Percentiles rank a stretch among this genome's conserved stretches.
These are phyloP conservation scores for Aegilops bicornis DNA, from an alignment of 176 grass and related monocot species.

Conservation along the genomic window DNA sequence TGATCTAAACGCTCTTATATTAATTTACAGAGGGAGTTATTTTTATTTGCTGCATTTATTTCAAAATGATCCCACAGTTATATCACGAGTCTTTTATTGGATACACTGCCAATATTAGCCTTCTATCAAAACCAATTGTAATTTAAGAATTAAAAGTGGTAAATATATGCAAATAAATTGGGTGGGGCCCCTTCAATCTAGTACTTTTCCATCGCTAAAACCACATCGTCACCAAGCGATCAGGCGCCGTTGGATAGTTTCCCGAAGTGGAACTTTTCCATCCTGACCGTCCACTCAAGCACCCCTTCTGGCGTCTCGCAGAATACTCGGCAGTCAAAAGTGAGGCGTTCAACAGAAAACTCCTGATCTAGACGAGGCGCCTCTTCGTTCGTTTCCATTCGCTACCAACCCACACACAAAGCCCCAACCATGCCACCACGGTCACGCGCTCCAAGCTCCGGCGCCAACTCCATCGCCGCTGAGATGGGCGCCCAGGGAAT, in stretches of 20 bases:
- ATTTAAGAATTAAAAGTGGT: background rate
- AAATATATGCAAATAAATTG: background rate
- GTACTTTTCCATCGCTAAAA: too few species aligned
- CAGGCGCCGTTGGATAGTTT: background rate
- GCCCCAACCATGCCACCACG: background rate
- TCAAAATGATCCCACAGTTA: background rate
- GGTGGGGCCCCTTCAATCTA: too few species aligned
- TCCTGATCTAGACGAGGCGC: background rate
- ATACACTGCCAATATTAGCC: too few species aligned
- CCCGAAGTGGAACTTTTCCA: background rate
- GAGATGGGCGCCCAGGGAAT: background rate
- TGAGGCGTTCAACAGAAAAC: background rate
- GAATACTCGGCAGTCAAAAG: background rate
- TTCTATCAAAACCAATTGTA: background rate
- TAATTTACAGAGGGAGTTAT: too few species aligned
- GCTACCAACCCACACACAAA: background rate
- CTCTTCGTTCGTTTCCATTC: background rate
- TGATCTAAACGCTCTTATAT: too few species aligned
- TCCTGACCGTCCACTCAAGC: background rate
- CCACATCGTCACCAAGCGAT: background rate
- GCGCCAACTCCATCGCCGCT: background rate
- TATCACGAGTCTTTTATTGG: background rate
- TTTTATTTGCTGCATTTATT: background rate
- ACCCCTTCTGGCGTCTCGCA: background rate
- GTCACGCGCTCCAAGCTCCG: background rate